phyloP scores from a whole-genome alignment of 495 filamentous ascomycete species.

The Penicillium fimorum region DNA sequence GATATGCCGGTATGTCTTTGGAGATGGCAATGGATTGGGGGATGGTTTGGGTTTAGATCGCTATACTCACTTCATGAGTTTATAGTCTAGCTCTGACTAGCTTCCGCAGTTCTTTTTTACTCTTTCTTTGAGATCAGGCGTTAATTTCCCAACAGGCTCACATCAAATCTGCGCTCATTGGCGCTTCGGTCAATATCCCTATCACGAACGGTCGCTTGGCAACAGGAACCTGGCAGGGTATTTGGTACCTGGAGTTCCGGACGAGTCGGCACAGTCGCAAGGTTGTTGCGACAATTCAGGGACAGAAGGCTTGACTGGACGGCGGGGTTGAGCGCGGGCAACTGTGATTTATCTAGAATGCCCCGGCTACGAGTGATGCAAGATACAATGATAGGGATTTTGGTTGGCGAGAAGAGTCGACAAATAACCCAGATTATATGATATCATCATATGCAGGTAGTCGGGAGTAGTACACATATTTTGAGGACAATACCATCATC shows the following conservation, averaged over 20 bases:
- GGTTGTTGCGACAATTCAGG: conserved; percentile 92
- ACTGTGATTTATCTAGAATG: conserved; percentile 20
- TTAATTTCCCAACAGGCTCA: conserved; percentile 59
- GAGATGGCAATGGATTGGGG: neutral
- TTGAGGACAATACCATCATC: conserved; percentile 13
- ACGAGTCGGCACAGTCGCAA: conserved; percentile 69
- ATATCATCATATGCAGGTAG: conserved; percentile 20
- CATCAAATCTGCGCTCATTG: conserved; percentile 86
- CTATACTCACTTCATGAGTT: neutral
- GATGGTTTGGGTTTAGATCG: neutral
- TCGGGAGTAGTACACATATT: conserved; percentile 26
- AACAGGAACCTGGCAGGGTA: conserved; percentile 72
- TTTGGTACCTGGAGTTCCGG: conserved; percentile 95
- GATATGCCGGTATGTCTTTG: conserved; percentile 71
- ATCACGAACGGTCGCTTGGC: conserved; percentile 80
- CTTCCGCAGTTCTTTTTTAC: neutral
- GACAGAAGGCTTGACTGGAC: conserved; percentile 66
- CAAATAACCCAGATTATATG: conserved; percentile 8
- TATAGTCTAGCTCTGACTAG: neutral
- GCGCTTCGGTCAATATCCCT: conserved; percentile 83
- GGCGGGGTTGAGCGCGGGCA: conserved; percentile 11
- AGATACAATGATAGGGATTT: conserved; percentile 1
- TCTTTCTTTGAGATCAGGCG: conserved; percentile 11
- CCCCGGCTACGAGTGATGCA: neutral
- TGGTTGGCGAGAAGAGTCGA: conserved; percentile 1